Percentiles rank a stretch among this genome's conserved stretches.
Evolutionary conservation across 805 yeast species (phyloP).

Genomic region (Cyberlindnera samutprakarnensis): DNA sequence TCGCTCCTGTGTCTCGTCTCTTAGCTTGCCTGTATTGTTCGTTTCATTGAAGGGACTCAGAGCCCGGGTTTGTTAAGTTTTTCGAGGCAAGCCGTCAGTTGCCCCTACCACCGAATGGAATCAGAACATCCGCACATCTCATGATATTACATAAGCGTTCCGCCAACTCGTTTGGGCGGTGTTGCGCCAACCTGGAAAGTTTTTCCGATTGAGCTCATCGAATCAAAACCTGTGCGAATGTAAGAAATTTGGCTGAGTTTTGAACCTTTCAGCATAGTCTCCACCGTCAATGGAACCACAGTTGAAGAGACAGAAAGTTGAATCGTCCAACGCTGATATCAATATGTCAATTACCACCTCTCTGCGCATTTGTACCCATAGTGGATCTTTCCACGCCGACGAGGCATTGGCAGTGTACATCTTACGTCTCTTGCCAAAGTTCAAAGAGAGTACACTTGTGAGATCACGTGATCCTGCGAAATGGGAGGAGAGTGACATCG

Average conservation of each 20-base stretch:
- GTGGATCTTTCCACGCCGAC: slow-evolving; percentile 96
- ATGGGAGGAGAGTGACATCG: slow-evolving; percentile 85
- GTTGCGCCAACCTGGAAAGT: too few relatives aligned
- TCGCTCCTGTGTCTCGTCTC: neutral
- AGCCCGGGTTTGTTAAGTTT: neutral
- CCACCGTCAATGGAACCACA: slow-evolving; percentile 5
- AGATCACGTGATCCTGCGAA: slow-evolving; percentile 79
- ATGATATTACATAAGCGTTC: too few relatives aligned
- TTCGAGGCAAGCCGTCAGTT: too few relatives aligned
- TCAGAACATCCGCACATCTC: too few relatives aligned
- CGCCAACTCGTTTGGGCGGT: too few relatives aligned
- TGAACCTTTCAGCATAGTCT: slow-evolving; percentile 1
- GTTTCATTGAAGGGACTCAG: too few relatives aligned
- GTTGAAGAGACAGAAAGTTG: slow-evolving; percentile 24
- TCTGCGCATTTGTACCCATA: slow-evolving; percentile 77
- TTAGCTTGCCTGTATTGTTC: too few relatives aligned
- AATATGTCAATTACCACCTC: too few relatives aligned
- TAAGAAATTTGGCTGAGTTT: too few relatives aligned
- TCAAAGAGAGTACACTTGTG: slow-evolving; percentile 54
- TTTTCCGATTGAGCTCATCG: too few relatives aligned
- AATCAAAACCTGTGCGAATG: slow-evolving; percentile 4
- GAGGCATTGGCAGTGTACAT: slow-evolving; percentile 91
- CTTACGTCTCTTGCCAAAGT: slow-evolving; percentile 67
- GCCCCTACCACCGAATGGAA: too few relatives aligned
- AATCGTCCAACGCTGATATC: slow-evolving; percentile 12